phyloP scores from a whole-genome alignment of 208 protist genomes.

The Novymonas esmeraldas region DNA sequence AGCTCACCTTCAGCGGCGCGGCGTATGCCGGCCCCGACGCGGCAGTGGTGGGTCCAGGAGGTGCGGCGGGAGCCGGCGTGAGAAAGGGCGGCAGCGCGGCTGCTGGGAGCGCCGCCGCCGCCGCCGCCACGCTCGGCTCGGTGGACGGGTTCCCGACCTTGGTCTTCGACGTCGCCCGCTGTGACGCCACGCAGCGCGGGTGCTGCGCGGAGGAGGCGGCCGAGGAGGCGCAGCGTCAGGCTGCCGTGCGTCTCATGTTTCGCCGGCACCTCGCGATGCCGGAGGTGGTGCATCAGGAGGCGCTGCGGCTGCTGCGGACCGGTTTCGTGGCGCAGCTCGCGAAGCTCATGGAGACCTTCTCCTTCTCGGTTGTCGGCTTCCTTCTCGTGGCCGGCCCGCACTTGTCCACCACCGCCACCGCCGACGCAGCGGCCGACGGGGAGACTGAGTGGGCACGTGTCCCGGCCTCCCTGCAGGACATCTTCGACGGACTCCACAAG shows the following conservation, averaged over 20 bases:
- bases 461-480: slow-evolving; percentile 17
- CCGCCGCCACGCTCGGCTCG: not conserved
- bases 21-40: slow-evolving; percentile 16
- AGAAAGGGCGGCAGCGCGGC: too few species aligned
- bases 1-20: slow-evolving; percentile 24
- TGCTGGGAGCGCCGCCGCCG: too few species aligned
- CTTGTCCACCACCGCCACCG: not conserved
- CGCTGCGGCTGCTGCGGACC: slow-evolving; percentile 29
- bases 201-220: slow-evolving; percentile 17
- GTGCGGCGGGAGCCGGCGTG: not conserved
- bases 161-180: slow-evolving; percentile 21
- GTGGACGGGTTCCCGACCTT: slow-evolving; percentile 25
- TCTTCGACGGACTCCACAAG: slow-evolving; percentile 62
- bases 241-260: slow-evolving; percentile 36
- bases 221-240: slow-evolving; percentile 32
- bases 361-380: slow-evolving; percentile 27
- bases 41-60: not conserved
- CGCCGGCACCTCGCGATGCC: slow-evolving; percentile 20
- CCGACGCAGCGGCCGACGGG: not conserved
- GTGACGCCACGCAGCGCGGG: slow-evolving; percentile 7
- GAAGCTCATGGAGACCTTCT: slow-evolving; percentile 37
- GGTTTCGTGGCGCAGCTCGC: slow-evolving; percentile 32
- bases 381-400: slow-evolving; percentile 3
- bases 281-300: slow-evolving; percentile 26
- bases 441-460: not conserved